phyloP scores from a whole-genome alignment of 2,329 filamentous ascomycete genomes.

The Penicillium sp. region DNA sequence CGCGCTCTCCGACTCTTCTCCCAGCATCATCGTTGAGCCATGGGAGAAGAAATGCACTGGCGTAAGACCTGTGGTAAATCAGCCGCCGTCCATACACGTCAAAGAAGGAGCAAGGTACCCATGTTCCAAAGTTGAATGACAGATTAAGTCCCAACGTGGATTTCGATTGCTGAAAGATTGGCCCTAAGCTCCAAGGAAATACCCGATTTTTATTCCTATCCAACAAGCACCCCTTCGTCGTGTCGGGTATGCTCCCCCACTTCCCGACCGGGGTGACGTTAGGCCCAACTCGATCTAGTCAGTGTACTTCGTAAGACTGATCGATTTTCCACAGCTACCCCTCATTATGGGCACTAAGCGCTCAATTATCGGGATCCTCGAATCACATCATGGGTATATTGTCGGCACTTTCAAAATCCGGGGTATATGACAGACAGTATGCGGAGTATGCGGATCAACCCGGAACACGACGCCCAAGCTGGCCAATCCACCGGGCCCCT shows the following conservation, averaged over 20 bases:
- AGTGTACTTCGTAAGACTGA: neutral
- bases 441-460: neutral
- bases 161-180: neutral
- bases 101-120: neutral
- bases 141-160: neutral
- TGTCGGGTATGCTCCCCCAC: constrained; percentile 19
- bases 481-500: neutral
- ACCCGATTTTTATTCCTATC: neutral
- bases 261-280: constrained; percentile 11
- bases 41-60: constrained; percentile 70
- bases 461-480: neutral
- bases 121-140: neutral
- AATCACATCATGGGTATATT: neutral
- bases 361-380: neutral
- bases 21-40: constrained; percentile 72
- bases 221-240: neutral
- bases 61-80: constrained; percentile 33
- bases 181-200: neutral
- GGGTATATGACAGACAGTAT: neutral
- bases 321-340: neutral
- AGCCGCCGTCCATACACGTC: neutral
- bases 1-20: constrained; percentile 62
- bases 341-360: neutral
- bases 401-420: neutral
- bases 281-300: neutral